These are phyloP conservation scores for Paraphysoderma sedebokerense DNA, from an alignment of 371 early-diverging fungal species.

Conservation along the genomic window DNA sequence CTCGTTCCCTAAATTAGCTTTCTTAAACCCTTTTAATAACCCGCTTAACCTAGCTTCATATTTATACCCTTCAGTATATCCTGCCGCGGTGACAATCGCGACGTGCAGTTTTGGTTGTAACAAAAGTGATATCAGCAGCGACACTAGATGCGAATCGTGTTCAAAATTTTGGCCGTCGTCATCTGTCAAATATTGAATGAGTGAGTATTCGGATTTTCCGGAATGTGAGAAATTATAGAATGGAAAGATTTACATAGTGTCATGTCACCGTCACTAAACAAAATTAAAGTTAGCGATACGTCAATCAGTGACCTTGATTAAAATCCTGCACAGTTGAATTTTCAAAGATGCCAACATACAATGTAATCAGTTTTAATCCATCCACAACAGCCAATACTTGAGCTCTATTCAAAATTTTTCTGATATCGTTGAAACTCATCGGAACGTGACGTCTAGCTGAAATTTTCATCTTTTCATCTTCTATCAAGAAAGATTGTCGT, in stretches of 20 bases:
- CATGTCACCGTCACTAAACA: constrained; percentile 61
- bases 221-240: background rate
- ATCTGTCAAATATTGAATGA: constrained; percentile 9
- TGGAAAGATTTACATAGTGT: constrained; percentile 30
- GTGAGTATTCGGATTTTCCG: background rate
- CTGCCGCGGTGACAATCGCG: constrained; percentile 73
- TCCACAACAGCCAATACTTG: constrained; percentile 42
- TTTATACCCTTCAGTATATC: constrained; percentile 40
- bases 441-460: constrained; percentile 55
- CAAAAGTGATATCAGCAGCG: constrained; percentile 37
- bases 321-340: background rate
- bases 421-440: constrained; percentile 68
- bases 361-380: constrained; percentile 37
- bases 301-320: background rate
- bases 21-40: constrained; percentile 36
- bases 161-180: constrained; percentile 67
- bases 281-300: background rate
- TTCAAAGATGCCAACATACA: constrained; percentile 18
- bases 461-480: constrained; percentile 38
- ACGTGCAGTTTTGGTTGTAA: constrained; percentile 29
- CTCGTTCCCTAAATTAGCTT: constrained; percentile 19
- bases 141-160: constrained; percentile 34
- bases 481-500: constrained; percentile 34
- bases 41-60: constrained; percentile 58
- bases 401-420: constrained; percentile 62